Percentiles rank a stretch among this genome's conserved stretches.
Conservation (phyloP, 2,329 filamentous ascomycete genomes). For the Sporothrix dimorphospora region DNA sequence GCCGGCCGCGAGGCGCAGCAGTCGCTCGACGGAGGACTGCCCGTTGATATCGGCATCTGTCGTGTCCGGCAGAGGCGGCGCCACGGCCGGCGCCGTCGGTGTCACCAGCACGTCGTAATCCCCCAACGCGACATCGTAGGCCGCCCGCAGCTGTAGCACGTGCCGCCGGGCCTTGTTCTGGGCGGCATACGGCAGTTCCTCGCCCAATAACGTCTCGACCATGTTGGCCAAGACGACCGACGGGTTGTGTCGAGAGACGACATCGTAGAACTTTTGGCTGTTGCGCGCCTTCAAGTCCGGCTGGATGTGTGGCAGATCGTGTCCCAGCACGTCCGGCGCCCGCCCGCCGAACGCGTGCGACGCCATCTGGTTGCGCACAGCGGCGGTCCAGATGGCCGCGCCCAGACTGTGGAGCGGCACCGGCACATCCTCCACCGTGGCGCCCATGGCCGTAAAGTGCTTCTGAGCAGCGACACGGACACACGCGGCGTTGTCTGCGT, state of each 20-base stretch:
- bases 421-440: conserved; percentile 49
- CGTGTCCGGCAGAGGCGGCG: conserved; percentile 44
- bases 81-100: conserved; percentile 51
- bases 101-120: conserved; percentile 52
- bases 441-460: conserved; percentile 47
- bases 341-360: conserved; percentile 39
- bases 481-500: conserved; percentile 43
- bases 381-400: conserved; percentile 53
- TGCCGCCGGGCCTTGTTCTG: conserved; percentile 52
- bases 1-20: conserved; percentile 48
- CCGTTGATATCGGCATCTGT: conserved; percentile 30
- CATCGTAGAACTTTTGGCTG: conserved; percentile 48
- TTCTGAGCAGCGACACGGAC: conserved; percentile 45
- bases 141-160: conserved; percentile 50
- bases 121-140: conserved; percentile 50
- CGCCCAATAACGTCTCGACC: conserved; percentile 40
- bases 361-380: conserved; percentile 40
- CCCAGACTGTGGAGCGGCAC: conserved; percentile 52
- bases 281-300: conserved; percentile 39
- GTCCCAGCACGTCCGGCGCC: conserved; percentile 39
- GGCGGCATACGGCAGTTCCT: conserved; percentile 39
- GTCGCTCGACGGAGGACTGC: conserved; percentile 46
- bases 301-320: conserved; percentile 36
- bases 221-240: conserved; percentile 50
- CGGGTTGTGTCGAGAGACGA: conserved; percentile 49